A percentile compares a stretch with the other conserved stretches of the same genome.
Conservation (phyloP, 1,284 basidiomycete species). For the Cutaneotrichosporon sp. region DNA sequence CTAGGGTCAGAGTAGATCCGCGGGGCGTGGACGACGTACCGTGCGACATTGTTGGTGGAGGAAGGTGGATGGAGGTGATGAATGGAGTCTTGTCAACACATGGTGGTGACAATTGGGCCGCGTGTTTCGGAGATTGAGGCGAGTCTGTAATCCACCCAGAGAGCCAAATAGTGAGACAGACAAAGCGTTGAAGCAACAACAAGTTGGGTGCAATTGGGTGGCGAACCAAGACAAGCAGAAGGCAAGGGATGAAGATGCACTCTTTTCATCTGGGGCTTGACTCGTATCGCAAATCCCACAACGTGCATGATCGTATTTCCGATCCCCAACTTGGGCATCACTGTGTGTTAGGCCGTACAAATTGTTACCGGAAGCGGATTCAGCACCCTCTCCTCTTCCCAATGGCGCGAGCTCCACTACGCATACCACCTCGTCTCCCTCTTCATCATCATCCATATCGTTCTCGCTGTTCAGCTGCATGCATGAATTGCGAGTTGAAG, state of each 20-base stretch:
- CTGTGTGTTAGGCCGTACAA: too few relatives aligned
- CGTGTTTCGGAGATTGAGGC: background rate
- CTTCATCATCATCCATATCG: background rate
- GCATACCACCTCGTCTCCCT: background rate
- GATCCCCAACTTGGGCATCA: too few relatives aligned
- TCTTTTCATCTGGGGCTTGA: background rate
- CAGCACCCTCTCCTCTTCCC: background rate
- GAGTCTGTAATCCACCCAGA: background rate
- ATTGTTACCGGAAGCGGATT: too few relatives aligned
- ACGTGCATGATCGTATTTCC: too few relatives aligned
- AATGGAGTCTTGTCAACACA: conserved; percentile 8
- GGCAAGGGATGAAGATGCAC: background rate
- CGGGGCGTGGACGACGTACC: background rate
- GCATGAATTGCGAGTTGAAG: background rate
- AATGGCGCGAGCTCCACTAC: background rate
- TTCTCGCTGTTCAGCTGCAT: background rate
- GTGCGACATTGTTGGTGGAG: conserved; percentile 10
- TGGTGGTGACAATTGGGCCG: background rate
- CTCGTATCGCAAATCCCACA: too few relatives aligned
- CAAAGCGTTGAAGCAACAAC: background rate
- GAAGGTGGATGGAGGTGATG: conserved; percentile 6
- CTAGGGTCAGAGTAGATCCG: conserved; percentile 2
- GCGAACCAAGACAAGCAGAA: background rate
- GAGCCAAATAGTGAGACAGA: background rate
- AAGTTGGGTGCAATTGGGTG: background rate